Evolutionary conservation across 305 asterid species (phyloP), one percentile per base, ranked within the genome.

Genomic region (Plantago coronopus): DNA sequence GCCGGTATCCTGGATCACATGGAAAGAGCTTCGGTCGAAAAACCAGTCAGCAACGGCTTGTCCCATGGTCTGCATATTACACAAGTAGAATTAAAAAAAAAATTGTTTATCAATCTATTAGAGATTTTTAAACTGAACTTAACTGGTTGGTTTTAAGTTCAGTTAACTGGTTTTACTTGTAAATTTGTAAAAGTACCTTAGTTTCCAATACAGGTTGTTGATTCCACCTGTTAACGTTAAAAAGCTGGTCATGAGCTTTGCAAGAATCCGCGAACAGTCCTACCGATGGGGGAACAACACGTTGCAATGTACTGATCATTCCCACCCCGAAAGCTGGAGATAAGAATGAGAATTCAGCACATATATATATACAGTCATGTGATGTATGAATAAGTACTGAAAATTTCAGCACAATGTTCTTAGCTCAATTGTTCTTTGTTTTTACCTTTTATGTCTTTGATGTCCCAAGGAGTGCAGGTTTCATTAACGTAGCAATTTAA

Each of bases 11-110:
- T 21, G 14, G 5, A 67, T 42, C 23, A 9, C 56, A 17, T 54
- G 61, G 2, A 31, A 40, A 29, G 13, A 16, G 27, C 46, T 31
- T 23, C 56, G 59, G 2, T 67, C 55, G 13, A 50, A 67, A n/a
- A 38, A 67, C 71, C 71, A 67, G 20, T 67, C 71, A 3, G 61
- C 56, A 14, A 67, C 15, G 0, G 61, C 66, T 42, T 67, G 17
- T 16, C 49, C 62, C 15, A 51, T n/a, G 15, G 66, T 51, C 72
- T 67, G 72, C 55, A 67, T 31, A 17, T 16, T 3, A 49, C 20
- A 20, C 17, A 20, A 49, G 10, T 48, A 11, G 16, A 14, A 20
- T 49, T 19, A 20, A 49, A 15, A 49, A 7, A 2, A 49, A 49
- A 20, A 10, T n/a, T n/a, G n/a, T n/a, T n/a, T n/a, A n/a, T n/a